Evolutionary conservation across 179 eudicot genomes (phyloP), one percentile per base, ranked within the genome.

Genomic region (Nepenthes alata): DNA sequence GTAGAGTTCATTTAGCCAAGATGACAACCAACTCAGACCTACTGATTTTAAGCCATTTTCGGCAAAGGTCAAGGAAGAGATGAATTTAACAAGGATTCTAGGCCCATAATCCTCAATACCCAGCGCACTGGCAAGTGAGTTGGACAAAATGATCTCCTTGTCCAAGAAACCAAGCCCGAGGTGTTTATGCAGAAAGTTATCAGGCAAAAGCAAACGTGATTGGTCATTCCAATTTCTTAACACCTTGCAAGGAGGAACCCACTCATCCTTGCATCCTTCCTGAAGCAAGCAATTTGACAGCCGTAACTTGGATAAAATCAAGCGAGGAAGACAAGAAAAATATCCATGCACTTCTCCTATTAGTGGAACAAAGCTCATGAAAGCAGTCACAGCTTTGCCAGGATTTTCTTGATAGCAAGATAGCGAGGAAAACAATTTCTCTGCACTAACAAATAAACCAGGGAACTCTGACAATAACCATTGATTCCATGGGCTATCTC

Each of bases 401-500:
- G 80, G 81, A 71, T 73, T 80, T 39, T 74, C 75, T 54, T 61
- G 67, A 75, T 82, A 94, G 78, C 89, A 94, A 58, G 89, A 80
- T 57, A 90, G 87, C 48, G 79, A 65, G 57, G 89, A 87, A 77
- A 94, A 87, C 3, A 77, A 76, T 65, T 72, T 79, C 81, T 83
- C 83, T 53, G 99, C 86, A 73, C 61, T 62, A 66, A 94, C 87
- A 83, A 89, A 87, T 58, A 94, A 83, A 59, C 58, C 79, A 64
- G 99, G 99, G 69, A 87, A 85, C 66, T 85, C 89, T 48, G 99
- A 84, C 62, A 89, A 63, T 62, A 94, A 78, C 97, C 97, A 87
- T 65, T 94, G 99, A 67, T 94, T 94, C 99, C 99, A 94, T 14
- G 94, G 88, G 74, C 87, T 94, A 77, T 90, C 88, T 56, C 89